Percentiles rank a stretch among this genome's conserved stretches.
phyloP scores from a whole-genome alignment of 2,329 filamentous ascomycete species.

The Eutypella sp. region DNA sequence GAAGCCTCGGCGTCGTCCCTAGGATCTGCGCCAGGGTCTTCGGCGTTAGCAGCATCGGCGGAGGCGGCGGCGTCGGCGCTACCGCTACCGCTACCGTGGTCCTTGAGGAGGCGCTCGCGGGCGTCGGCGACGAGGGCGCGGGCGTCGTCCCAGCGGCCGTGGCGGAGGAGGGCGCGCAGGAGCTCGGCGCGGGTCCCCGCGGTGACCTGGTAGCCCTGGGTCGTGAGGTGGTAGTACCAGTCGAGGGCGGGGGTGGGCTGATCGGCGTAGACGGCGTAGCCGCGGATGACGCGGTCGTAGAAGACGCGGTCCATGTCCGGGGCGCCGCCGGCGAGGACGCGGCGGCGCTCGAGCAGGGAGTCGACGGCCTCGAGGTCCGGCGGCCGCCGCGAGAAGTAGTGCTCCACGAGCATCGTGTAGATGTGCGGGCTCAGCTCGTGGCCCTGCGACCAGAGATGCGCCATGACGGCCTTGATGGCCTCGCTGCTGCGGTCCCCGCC shows the following conservation, averaged over 20 bases:
- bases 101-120: constrained; percentile 13
- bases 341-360: constrained; percentile 48
- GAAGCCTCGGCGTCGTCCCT: no score
- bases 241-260: constrained; percentile 45
- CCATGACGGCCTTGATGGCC: constrained; percentile 56
- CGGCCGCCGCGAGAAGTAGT: constrained; percentile 56
- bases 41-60: constrained; percentile 9
- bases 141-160: constrained; percentile 16
- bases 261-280: constrained; percentile 51
- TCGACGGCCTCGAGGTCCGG: constrained; percentile 58
- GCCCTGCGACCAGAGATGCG: constrained; percentile 52
- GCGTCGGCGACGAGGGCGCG: constrained; percentile 17
- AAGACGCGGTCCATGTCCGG: constrained; percentile 44
- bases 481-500: constrained; percentile 33
- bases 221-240: constrained; percentile 42
- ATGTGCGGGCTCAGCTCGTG: constrained; percentile 58
- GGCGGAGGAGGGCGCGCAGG: constrained; percentile 25
- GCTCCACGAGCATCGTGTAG: constrained; percentile 67
- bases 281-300: constrained; percentile 47
- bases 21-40: no score
- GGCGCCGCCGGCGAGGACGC: constrained; percentile 12
- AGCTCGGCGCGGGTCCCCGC: constrained; percentile 40
- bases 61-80: constrained; percentile 13
- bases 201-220: constrained; percentile 35
- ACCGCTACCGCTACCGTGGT: constrained; percentile 3